These are phyloP conservation scores for Backusella sp. DNA, from an alignment of 192 early-diverging fungal genomes.

Conservation along the genomic window DNA sequence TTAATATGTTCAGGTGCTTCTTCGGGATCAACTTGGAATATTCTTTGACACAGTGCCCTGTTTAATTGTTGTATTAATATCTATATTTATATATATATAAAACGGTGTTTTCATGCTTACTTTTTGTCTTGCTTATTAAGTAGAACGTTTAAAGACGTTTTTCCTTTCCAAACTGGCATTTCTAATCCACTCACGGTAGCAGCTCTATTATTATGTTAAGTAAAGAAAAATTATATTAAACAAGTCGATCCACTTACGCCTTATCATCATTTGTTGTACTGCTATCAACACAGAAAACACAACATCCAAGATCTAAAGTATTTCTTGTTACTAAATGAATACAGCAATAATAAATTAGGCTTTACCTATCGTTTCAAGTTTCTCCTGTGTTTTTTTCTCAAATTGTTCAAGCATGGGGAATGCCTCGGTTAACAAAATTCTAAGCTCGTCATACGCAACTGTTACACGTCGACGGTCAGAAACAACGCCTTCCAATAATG, in stretches of 20 bases:
- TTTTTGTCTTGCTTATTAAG: conserved; percentile 70
- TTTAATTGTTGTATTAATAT: background rate
- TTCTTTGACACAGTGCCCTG: conserved; percentile 30
- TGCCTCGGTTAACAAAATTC: conserved; percentile 46
- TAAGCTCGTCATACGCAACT: conserved; percentile 43
- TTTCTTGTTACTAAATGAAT: background rate
- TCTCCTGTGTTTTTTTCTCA: background rate
- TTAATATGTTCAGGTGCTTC: conserved; percentile 27
- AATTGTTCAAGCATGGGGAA: conserved; percentile 43
- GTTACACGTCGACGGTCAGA: conserved; percentile 46
- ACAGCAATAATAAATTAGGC: background rate
- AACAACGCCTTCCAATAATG: conserved; percentile 56
- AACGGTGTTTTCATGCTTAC: background rate
- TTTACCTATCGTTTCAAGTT: conserved; percentile 7
- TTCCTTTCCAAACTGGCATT: conserved; percentile 73
- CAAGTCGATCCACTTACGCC: background rate
- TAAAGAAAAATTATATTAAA: background rate
- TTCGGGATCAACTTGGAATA: conserved; percentile 32
- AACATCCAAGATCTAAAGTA: conserved; percentile 44
- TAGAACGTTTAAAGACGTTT: conserved; percentile 67
- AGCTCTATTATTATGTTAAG: background rate
- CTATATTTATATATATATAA: background rate
- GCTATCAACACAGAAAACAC: conserved; percentile 56
- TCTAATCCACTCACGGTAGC: conserved; percentile 34
- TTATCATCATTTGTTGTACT: conserved; percentile 26